Percentiles rank a stretch among this genome's conserved stretches.
Evolutionary conservation across 169 alveolate species (phyloP).

Genomic region (Cryptosporidium bovis): DNA sequence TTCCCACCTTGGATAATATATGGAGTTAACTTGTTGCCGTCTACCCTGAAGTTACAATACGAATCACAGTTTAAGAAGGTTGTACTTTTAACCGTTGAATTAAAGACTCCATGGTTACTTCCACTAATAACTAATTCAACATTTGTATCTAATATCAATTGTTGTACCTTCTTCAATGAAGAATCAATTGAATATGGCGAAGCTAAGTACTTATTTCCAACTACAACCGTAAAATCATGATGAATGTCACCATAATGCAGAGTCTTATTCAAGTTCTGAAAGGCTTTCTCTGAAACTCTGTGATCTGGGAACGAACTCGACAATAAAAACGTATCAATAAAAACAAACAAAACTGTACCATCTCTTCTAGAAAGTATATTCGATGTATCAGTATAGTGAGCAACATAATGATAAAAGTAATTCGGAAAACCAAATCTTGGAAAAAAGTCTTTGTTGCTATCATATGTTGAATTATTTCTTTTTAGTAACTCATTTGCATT

Average conservation of each 20-base stretch:
- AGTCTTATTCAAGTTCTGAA: constrained; percentile 57
- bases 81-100: constrained; percentile 54
- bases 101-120: constrained; percentile 28
- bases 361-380: constrained; percentile 67
- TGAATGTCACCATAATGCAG: constrained; percentile 57
- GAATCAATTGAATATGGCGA: constrained; percentile 69
- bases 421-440: constrained; percentile 68
- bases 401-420: constrained; percentile 68
- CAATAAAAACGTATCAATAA: constrained; percentile 67
- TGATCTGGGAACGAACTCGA: constrained; percentile 75
- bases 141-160: constrained; percentile 57
- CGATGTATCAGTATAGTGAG: constrained; percentile 73
- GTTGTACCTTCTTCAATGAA: constrained; percentile 57
- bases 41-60: constrained; percentile 57
- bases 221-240: constrained; percentile 67
- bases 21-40: constrained; percentile 63
- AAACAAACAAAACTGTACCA: constrained; percentile 70
- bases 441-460: constrained; percentile 59
- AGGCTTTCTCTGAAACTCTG: constrained; percentile 60
- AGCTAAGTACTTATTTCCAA: constrained; percentile 71
- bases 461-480: constrained; percentile 56
- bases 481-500: constrained; percentile 27
- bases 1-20: constrained; percentile 41
- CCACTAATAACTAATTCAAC: constrained; percentile 74
- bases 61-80: constrained; percentile 71